Conservation (phyloP, 768 basidiomycete genomes). For the Pleurotus pulmonarius region DNA sequence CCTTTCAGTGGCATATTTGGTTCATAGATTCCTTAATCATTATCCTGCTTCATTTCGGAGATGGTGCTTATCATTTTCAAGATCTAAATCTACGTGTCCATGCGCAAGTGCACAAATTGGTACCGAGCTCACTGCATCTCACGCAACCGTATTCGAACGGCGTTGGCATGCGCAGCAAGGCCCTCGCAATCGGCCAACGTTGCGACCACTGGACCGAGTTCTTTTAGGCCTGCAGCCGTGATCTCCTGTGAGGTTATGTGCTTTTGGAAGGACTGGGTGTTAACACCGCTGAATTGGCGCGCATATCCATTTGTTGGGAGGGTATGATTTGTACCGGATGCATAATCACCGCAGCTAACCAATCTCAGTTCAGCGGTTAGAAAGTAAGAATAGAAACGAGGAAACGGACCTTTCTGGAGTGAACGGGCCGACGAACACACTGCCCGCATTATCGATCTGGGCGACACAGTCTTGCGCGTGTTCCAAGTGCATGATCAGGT, state of each 20-base stretch:
- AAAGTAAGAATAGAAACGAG: not conserved
- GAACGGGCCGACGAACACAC: constrained; percentile 92
- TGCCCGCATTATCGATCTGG: constrained; percentile 86
- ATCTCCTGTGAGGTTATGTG: constrained; percentile 97
- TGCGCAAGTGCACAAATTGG: no score
- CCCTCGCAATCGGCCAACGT: constrained; percentile 95
- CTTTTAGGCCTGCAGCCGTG: constrained; percentile 68
- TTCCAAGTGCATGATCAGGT: constrained; percentile 87
- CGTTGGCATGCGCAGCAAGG: constrained; percentile 92
- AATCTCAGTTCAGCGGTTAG: not conserved
- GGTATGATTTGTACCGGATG: constrained; percentile 98
- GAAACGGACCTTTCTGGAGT: constrained; percentile 87
- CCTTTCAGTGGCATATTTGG: not conserved
- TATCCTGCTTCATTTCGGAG: not conserved
- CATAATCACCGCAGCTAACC: constrained; percentile 92
- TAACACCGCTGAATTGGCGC: constrained; percentile 97
- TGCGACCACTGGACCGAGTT: constrained; percentile 82
- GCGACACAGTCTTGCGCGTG: constrained; percentile 63
- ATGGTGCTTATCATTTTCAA: not conserved
- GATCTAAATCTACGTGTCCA: not conserved
- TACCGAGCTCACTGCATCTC: not conserved
- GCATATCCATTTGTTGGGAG: constrained; percentile 96
- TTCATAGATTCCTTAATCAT: not conserved
- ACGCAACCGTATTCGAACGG: constrained; percentile 79
- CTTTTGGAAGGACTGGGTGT: constrained; percentile 96